Evolutionary conservation across 1,284 basidiomycete species (phyloP), one percentile per base, ranked within the genome.

Genomic region (Trichosporon sp.): DNA sequence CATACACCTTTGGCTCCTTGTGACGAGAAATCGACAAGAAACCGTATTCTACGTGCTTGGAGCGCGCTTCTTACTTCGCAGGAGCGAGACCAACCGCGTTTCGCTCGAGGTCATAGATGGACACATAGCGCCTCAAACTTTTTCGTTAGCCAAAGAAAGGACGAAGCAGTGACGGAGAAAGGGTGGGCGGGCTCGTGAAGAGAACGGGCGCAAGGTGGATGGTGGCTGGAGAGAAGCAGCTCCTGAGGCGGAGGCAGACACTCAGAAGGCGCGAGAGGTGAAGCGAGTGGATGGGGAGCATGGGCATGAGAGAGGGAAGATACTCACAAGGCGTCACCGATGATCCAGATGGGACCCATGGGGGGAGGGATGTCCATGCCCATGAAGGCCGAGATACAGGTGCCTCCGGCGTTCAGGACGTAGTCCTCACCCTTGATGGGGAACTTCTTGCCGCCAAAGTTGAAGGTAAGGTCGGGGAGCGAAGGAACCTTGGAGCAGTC

Each of bases 321-420:
- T 10, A 68, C 54, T 32, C 32, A 61, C 19, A 46, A 43, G 40
- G 86, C 88, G 70, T 82, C 85, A 90, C 95, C 96, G 77, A 98
- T 87, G 80, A 99, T 97, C 94, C 95, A 98, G 75, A 99, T 87
- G 48, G 90, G 87, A 70, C 92, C 92, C 76, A 92, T 90, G 8
- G 94, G 94, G 54, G 95, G 83, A 77, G 94, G 93, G 83, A 98
- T 91, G 83, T 98, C 95, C 85, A 98, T 85, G 51, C 92, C 93
- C 69, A 90, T 93, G 88, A 99, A 99, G 19, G 95, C 87, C 35
- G 94, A 97, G 76, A 99, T 92, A 83, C 97, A 99, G 43, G 93
- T 93, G 56, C 93, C 94, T 93, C 89, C 78, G 93, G 88, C 76
- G 76, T 98, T 88, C 70, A 98, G 88, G 76, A 97, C 88, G 85